Evolutionary conservation across 768 basidiomycete genomes (phyloP).

Genomic region (Phaeotremella fagi): DNA sequence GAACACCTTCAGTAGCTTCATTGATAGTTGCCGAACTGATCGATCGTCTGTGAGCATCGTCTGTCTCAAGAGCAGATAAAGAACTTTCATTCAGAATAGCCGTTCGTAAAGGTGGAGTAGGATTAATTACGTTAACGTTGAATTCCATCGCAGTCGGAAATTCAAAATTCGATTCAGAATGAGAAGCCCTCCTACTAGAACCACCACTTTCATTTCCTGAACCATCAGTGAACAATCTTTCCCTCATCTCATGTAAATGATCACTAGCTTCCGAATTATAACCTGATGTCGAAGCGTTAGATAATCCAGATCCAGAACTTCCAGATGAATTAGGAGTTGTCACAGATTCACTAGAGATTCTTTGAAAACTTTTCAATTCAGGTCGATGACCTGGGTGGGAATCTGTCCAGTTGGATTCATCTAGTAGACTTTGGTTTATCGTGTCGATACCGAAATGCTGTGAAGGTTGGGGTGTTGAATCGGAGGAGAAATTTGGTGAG

Average conservation of each 20-base stretch:
- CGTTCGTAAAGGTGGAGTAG: conserved; percentile 31
- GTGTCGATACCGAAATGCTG: too few species aligned
- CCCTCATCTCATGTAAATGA: conserved; percentile 32
- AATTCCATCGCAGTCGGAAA: conserved; percentile 1
- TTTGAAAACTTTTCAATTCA: conserved; percentile 11
- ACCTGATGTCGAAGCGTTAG: background rate
- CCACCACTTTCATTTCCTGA: conserved; percentile 1
- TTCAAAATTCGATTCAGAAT: background rate
- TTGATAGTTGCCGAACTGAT: conserved; percentile 5
- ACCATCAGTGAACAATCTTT: conserved; percentile 17
- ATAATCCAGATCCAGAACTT: conserved; percentile 6
- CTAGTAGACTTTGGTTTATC: too few species aligned
- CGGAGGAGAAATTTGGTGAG: too few species aligned
- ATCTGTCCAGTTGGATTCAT: too few species aligned
- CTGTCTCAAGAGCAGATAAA: background rate
- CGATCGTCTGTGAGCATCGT: conserved; percentile 1
- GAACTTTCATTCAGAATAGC: background rate
- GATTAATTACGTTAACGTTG: conserved; percentile 16
- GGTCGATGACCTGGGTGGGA: conserved; percentile 15
- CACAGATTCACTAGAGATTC: conserved; percentile 22
- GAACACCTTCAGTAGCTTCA: conserved; percentile 10
- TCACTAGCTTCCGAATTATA: conserved; percentile 21
- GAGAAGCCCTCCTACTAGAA: background rate
- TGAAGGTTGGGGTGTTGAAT: too few species aligned
- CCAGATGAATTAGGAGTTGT: conserved; percentile 11